These are phyloP conservation scores for Nicotiana benthamiana DNA, from an alignment of 257 asterid species.

Conservation along the genomic window DNA sequence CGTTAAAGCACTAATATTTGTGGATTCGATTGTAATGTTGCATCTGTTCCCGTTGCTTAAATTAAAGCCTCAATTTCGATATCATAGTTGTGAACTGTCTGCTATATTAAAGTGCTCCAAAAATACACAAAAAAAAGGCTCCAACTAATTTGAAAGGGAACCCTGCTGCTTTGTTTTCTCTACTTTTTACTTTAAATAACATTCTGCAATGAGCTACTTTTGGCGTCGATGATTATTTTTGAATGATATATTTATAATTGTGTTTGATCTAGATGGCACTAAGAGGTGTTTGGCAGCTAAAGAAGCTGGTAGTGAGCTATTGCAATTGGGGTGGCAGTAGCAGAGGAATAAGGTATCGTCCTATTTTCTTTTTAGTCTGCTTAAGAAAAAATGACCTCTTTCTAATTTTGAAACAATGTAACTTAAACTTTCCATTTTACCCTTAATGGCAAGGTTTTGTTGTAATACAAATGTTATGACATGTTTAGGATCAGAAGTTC, in stretches of 20 bases:
- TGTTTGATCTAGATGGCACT: constrained; percentile 40
- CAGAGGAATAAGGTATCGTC: constrained; percentile 66
- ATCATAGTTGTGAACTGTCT: not conserved
- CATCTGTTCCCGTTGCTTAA: not conserved
- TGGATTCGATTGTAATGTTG: not conserved
- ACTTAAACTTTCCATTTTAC: too few relatives aligned
- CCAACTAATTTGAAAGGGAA: not conserved
- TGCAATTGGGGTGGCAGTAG: constrained; percentile 94
- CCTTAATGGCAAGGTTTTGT: too few relatives aligned
- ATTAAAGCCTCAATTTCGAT: not conserved
- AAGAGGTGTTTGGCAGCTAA: constrained; percentile 88
- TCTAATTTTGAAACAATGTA: too few relatives aligned
- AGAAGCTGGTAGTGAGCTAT: constrained; percentile 63
- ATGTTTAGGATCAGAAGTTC: too few relatives aligned
- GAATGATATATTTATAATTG: not conserved
- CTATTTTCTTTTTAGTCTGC: too few relatives aligned
- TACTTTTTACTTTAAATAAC: not conserved
- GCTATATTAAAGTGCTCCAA: not conserved
- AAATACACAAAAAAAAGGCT: too few relatives aligned
- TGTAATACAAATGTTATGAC: too few relatives aligned
- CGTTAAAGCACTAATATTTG: not conserved
- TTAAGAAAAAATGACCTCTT: too few relatives aligned
- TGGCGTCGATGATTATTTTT: not conserved
- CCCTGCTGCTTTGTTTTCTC: not conserved
- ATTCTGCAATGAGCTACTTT: not conserved